Base-by-base conservation (phyloP, 345 rosid genomes). In the Acer saccharum region DNA sequence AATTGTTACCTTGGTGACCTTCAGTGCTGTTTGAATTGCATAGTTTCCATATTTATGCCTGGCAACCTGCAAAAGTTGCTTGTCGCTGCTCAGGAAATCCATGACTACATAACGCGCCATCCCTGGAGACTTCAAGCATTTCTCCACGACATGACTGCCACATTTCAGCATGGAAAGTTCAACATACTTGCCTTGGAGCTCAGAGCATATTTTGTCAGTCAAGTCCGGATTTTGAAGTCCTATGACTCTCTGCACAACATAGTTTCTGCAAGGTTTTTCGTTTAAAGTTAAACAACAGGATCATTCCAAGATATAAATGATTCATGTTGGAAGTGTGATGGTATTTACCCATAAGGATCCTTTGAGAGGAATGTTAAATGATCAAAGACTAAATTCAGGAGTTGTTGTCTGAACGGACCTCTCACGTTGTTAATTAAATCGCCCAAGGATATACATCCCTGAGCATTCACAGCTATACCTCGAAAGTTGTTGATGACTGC, bases 141-240 rank as follows among this genome's bases (percentile, higher is more conserved):
- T 77, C 67, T 77, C 74, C 7, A 77, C 75, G 5, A 77, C 58
- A 62, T 70, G 75, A 29, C 75, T 77, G 17, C 68, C 68, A 48
- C 11, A 18, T 70, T 52, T 70, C 13, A 60, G 48, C 18, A 52
- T 43, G 21, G 80, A 62, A 13, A 77, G 73, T n/a, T 50, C 55
- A 10, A 29, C 69, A 62, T 18, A 69, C 20, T 69, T 64, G 14
- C 75, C 75, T n/a, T 50, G 62, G 17, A 77, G 62, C 10, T 35
- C 3, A 48, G 20, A 46, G 58, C 75, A 77, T 43, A 77, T 77
- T 12, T 29, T 62, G 21, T 65, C 14, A 2, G 50, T 61, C 27
- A 69, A 58, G 7, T 21, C 43, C 18, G 63, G 75, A 20, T 70
- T 11, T 1, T 65, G 20, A 18, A 69, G 80, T 29, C 62, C 69